phyloP scores from a whole-genome alignment of 164 flowering plant species.

The Cinnamomum micranthum region DNA sequence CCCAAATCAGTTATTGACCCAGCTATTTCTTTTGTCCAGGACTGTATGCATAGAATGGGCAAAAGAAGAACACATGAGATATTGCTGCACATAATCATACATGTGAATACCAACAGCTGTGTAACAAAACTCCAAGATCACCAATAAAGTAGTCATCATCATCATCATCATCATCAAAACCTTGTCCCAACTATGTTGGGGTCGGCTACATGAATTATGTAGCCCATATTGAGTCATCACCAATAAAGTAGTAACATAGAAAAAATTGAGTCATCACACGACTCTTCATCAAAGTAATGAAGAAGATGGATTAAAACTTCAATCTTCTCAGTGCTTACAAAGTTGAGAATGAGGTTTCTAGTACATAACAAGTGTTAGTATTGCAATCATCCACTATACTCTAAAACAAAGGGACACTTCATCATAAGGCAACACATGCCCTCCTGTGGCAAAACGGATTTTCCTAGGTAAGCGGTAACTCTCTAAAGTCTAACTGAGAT shows the following conservation, averaged over 20 bases:
- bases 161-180: no score
- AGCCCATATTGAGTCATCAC: no score
- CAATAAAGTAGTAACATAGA: neutral
- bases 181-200: no score
- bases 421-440: no score
- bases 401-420: no score
- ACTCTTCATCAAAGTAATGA: neutral
- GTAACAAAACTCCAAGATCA: neutral
- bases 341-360: neutral
- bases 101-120: neutral
- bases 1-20: neutral
- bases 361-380: neutral
- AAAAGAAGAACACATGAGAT: neutral
- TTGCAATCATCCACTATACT: no score
- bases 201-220: no score
- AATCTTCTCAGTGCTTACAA: conserved; percentile 1
- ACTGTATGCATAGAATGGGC: neutral
- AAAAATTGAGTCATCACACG: neutral
- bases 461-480: no score
- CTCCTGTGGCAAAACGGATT: no score
- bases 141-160: no score
- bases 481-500: no score
- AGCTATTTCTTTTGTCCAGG: neutral
- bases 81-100: neutral
- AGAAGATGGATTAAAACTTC: neutral